Conservation (phyloP, 2,329 filamentous ascomycete genomes). For the Aspergillus proliferans region DNA sequence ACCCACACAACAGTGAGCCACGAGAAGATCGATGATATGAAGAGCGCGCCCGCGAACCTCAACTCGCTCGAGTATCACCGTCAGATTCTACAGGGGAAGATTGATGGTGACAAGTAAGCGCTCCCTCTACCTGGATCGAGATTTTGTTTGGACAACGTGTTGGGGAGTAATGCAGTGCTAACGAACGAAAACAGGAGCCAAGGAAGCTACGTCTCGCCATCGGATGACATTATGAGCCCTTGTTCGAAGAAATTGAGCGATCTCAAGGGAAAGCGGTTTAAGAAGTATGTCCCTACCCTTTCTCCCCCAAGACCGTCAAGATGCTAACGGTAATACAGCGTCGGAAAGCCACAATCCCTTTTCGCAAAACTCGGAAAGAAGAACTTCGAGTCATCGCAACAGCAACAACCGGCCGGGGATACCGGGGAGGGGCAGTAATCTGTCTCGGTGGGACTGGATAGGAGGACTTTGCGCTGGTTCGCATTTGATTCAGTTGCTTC, state of each 20-base stretch:
- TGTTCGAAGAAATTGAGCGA: constrained; percentile 46
- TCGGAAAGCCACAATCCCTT: constrained; percentile 38
- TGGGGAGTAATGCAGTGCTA: background rate
- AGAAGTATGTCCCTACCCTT: constrained; percentile 33
- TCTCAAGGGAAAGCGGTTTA: constrained; percentile 45
- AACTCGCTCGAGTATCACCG: constrained; percentile 41
- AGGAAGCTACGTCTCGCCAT: constrained; percentile 42
- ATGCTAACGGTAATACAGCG: constrained; percentile 18
- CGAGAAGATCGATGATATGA: constrained; percentile 22
- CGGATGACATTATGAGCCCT: constrained; percentile 45
- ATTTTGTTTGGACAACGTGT: background rate
- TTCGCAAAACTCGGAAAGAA: constrained; percentile 44
- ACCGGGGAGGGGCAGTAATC: background rate
- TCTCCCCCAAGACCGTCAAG: background rate
- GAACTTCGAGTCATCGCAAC: constrained; percentile 29
- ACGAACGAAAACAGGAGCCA: constrained; percentile 16
- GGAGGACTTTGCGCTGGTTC: constrained; percentile 7
- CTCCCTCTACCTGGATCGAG: background rate
- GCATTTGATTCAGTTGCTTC: constrained; percentile 2
- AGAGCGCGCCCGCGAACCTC: constrained; percentile 23
- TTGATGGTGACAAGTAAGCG: constrained; percentile 35
- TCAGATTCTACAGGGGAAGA: constrained; percentile 36
- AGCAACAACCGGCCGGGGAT: background rate
- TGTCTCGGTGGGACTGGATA: background rate
- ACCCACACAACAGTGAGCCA: constrained; percentile 30